Evolutionary conservation across 441 rosid genomes (phyloP).

Genomic region (Gossypium trilobum): DNA sequence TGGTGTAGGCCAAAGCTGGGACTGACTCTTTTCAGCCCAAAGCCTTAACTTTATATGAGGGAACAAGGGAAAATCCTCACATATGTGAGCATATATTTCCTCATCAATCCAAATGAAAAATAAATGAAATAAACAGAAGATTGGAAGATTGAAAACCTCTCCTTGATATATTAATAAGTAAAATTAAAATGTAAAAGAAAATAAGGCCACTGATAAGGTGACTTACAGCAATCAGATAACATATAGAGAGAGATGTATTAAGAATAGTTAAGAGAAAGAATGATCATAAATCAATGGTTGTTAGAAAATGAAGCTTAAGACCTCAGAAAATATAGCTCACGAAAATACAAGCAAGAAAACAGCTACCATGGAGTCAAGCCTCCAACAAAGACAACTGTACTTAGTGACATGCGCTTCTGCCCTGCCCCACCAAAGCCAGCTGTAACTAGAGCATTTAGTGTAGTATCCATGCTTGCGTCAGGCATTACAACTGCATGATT

Average conservation of each 20-base stretch:
- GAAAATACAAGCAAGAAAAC: neutral
- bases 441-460: constrained; percentile 71
- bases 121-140: neutral
- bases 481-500: constrained; percentile 79
- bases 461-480: constrained; percentile 66
- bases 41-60: neutral
- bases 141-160: neutral
- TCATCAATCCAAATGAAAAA: neutral
- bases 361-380: constrained; percentile 57
- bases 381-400: constrained; percentile 81
- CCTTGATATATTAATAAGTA: neutral
- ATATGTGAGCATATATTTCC: neutral
- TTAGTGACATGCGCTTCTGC: constrained; percentile 90
- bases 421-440: constrained; percentile 99
- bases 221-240: neutral
- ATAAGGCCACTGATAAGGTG: constrained; percentile 3
- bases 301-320: neutral
- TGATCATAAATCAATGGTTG: neutral
- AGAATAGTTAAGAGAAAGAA: neutral
- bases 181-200: neutral
- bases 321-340: neutral
- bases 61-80: neutral
- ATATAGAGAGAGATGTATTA: neutral
- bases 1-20: neutral
- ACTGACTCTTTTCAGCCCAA: neutral